Conservation (phyloP, 495 filamentous ascomycete species). For the Schizothecium vesticola region DNA sequence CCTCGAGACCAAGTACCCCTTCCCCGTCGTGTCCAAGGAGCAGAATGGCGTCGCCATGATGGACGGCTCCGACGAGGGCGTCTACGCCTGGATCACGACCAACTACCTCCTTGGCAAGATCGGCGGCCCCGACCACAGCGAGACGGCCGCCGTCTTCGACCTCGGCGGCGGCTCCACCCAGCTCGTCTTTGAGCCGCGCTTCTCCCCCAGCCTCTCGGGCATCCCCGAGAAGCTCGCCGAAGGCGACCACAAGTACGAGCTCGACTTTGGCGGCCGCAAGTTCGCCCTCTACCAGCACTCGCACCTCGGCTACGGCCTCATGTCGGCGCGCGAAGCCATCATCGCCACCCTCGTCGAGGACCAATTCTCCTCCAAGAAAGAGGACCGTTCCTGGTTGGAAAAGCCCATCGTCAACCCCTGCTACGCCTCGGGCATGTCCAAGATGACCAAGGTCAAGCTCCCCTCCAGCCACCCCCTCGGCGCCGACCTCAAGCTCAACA, state of each 20-base stretch:
- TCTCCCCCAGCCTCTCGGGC: constrained; percentile 62
- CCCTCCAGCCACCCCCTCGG: constrained; percentile 57
- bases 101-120: constrained; percentile 99
- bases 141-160: constrained; percentile 92
- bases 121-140: constrained; percentile 80
- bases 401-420: constrained; percentile 80
- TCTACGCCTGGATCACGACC: constrained; percentile 99
- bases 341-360: constrained; percentile 65
- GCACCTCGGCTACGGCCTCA: constrained; percentile 94
- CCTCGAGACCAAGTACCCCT: constrained; percentile 86
- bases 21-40: constrained; percentile 81
- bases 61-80: constrained; percentile 91
- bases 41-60: constrained; percentile 89
- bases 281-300: constrained; percentile 98
- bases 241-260: constrained; percentile 94
- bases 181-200: constrained; percentile 97
- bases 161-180: constrained; percentile 95
- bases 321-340: constrained; percentile 83
- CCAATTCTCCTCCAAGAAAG: constrained; percentile 47
- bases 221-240: constrained; percentile 83
- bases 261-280: constrained; percentile 82
- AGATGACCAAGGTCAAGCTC: constrained; percentile 63
- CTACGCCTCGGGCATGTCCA: constrained; percentile 72
- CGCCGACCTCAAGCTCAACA: constrained; percentile 60
- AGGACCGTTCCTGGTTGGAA: constrained; percentile 48